Percentiles rank a stretch among this genome's conserved stretches.
These are phyloP conservation scores for Musa balbisiana DNA, from an alignment of 202 grass and related monocot genomes.

Conservation along the genomic window DNA sequence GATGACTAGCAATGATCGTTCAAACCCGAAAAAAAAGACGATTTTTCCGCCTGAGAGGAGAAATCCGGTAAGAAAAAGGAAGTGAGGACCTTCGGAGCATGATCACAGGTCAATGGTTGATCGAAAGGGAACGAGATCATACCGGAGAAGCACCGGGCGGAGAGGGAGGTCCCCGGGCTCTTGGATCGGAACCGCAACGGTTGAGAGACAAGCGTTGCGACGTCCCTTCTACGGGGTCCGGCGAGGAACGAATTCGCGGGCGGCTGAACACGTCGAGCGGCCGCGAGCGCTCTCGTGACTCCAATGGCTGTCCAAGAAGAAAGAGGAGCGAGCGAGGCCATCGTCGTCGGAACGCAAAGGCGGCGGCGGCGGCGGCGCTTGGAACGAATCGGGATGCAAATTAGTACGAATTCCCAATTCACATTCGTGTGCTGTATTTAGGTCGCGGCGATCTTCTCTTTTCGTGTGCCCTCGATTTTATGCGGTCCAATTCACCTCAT, in stretches of 20 bases:
- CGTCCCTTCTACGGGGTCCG: too few species aligned
- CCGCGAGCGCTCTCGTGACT: background rate
- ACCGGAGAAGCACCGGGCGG: slow-evolving; percentile 37
- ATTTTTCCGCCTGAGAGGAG: too few species aligned
- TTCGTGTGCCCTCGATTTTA: too few species aligned
- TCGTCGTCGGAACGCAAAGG: background rate
- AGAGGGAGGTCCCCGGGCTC: background rate
- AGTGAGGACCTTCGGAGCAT: too few species aligned
- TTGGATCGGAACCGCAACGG: background rate
- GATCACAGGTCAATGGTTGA: too few species aligned
- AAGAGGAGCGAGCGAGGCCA: background rate
- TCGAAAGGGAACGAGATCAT: background rate
- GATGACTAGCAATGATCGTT: background rate
- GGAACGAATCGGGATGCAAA: too few species aligned
- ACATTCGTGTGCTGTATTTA: too few species aligned
- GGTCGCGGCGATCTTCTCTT: too few species aligned
- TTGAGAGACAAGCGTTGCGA: background rate
- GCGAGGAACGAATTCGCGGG: too few species aligned
- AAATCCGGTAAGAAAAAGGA: too few species aligned
- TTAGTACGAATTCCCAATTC: too few species aligned
- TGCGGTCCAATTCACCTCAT: too few species aligned
- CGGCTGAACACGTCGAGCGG: background rate
- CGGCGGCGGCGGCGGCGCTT: background rate
- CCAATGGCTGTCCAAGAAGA: background rate
- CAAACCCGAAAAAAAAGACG: background rate